These are phyloP conservation scores for Auriscalpium microsporum DNA, from an alignment of 768 basidiomycete genomes.

Conservation along the genomic window DNA sequence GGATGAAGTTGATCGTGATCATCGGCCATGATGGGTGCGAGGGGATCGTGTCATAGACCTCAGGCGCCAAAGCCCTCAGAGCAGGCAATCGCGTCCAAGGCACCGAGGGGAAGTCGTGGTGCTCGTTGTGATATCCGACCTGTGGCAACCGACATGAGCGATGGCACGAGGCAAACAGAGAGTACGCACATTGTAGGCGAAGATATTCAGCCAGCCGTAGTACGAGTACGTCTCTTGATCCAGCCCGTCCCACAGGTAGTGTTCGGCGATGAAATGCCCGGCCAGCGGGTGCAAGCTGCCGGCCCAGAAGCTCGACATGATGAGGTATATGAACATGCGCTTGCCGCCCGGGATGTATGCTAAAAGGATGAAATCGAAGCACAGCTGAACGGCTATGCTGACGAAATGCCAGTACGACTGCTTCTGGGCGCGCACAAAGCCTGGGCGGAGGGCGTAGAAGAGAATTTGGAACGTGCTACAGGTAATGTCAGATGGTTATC, in stretches of 20 bases:
- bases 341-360: slow-evolving; percentile 29
- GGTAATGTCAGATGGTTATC: neutral
- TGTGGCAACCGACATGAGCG: slow-evolving; percentile 22
- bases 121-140: slow-evolving; percentile 99
- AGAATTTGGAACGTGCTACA: slow-evolving; percentile 91
- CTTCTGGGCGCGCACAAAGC: slow-evolving; percentile 78
- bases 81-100: slow-evolving; percentile 91
- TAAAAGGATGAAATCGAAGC: slow-evolving; percentile 66
- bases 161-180: neutral
- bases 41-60: slow-evolving; percentile 86
- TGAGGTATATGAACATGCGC: slow-evolving; percentile 65
- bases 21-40: slow-evolving; percentile 91
- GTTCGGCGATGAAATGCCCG: slow-evolving; percentile 96
- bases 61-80: slow-evolving; percentile 75
- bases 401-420: slow-evolving; percentile 78
- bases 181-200: slow-evolving; percentile 83
- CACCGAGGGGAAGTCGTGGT: slow-evolving; percentile 96
- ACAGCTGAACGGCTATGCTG: slow-evolving; percentile 63
- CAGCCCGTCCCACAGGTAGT: slow-evolving; percentile 89
- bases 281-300: slow-evolving; percentile 94
- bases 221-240: slow-evolving; percentile 96
- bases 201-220: slow-evolving; percentile 82
- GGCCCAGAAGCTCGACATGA: slow-evolving; percentile 91
- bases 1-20: slow-evolving; percentile 90
- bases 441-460: slow-evolving; percentile 95